Evolutionary conservation across 305 asterid genomes (phyloP).

Genomic region (Fraxinus latifolia): DNA sequence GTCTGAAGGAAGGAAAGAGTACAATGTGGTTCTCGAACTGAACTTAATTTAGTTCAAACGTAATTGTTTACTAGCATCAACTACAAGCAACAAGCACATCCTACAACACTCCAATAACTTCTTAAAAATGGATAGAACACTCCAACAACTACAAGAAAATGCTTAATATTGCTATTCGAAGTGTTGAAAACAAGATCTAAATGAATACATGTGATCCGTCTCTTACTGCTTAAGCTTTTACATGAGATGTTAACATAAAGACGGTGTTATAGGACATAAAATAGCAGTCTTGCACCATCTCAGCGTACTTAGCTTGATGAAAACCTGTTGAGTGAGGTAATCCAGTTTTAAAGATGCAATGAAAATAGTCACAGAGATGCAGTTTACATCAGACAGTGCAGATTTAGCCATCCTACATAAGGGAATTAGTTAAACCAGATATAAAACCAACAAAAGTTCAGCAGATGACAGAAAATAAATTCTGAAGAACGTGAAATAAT

Average conservation of each 20-base stretch:
- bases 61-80: neutral
- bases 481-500: neutral
- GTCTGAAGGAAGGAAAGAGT: neutral
- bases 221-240: neutral
- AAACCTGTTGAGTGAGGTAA: neutral
- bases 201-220: neutral
- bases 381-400: neutral
- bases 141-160: neutral
- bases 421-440: neutral
- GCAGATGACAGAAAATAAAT: constrained; percentile 1
- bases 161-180: neutral
- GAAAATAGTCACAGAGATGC: neutral
- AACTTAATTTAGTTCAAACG: neutral
- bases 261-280: neutral
- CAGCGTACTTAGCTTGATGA: neutral
- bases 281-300: neutral
- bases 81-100: neutral
- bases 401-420: constrained; percentile 8
- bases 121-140: neutral
- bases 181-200: neutral
- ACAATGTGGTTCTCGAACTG: neutral
- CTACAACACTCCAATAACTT: neutral
- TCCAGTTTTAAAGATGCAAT: constrained; percentile 8
- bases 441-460: neutral
- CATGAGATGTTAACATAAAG: neutral